Evolutionary conservation across 2,329 filamentous ascomycete species (phyloP), one percentile per base, ranked within the genome.

Genomic region (Neonectria magnoliae): DNA sequence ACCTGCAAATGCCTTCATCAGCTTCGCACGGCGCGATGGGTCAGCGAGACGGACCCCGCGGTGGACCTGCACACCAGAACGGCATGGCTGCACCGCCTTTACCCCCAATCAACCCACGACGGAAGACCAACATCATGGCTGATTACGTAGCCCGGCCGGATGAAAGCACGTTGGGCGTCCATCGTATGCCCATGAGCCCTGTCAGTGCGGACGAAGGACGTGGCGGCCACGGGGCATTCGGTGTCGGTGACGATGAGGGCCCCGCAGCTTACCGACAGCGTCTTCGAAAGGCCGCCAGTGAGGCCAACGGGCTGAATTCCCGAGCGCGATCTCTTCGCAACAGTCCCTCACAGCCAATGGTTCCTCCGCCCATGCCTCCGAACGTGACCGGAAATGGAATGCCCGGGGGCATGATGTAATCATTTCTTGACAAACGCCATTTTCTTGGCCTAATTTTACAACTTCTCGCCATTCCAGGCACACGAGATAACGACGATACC

Each of bases 41-140:
- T 11, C 77, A 77, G 54, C 75, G 84, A 29, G 75, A 75, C 4
- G 62, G 50, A 79, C 78, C 6, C 78, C 81, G 48, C 10, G 14
- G 48, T 20, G 29, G 27, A 18, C 48, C 10, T 8, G n/a, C 3
- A 22, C 1, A 80, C 80, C 62, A 67, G 45, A 79, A 80, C 51
- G 73, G 75, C 6, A 69, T 73, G 18, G 62, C 72, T 27, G 80
- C 78, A 2, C 86, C 87, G 2, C 87, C 87, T 2, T 63, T 89
- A 38, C 87, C 87, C 2, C 86, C 87, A 2, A 86, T 89, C 73
- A 89, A 89, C 71, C 87, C 87, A 29, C 81, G 85, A 53, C 82
- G 87, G 10, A 82, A 84, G 57, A 82, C 81, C 9, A 76, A 81
- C 10, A 75, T 80, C 1, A 73, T 81, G n/a, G 79, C 77, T 25